Evolutionary conservation across 257 asterid species (phyloP).

Genomic region (Scutellaria barbata): DNA sequence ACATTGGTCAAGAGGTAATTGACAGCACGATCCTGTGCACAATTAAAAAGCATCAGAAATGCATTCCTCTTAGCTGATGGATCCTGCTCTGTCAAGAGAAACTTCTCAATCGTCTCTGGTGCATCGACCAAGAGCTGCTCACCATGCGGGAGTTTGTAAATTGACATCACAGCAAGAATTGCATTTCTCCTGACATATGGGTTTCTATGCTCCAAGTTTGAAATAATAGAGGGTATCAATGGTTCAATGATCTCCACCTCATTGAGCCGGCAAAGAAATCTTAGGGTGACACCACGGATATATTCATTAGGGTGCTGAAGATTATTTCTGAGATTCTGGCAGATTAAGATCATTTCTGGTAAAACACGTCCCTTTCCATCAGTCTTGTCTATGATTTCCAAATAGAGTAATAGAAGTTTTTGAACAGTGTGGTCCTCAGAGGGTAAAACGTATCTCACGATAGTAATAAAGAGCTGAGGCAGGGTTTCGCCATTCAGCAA

Average conservation of each 20-base stretch:
- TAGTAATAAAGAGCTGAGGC: constrained; percentile 84
- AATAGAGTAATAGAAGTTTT: constrained; percentile 70
- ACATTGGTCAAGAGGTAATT: constrained; percentile 76
- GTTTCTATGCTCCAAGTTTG: constrained; percentile 87
- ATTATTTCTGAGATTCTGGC: constrained; percentile 87
- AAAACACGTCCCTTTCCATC: constrained; percentile 78
- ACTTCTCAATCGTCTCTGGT: constrained; percentile 90
- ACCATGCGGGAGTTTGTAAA: constrained; percentile 89
- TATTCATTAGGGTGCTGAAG: constrained; percentile 94
- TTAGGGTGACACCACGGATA: constrained; percentile 84
- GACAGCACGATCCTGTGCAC: constrained; percentile 87
- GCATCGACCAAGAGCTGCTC: constrained; percentile 93
- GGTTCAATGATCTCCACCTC: constrained; percentile 92
- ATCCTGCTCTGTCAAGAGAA: constrained; percentile 86
- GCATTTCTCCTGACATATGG: constrained; percentile 86
- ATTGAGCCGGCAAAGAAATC: constrained; percentile 90
- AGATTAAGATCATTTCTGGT: constrained; percentile 93
- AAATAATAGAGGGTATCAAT: constrained; percentile 76
- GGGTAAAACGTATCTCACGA: constrained; percentile 86
- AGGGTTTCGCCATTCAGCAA: constrained; percentile 87
- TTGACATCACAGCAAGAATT: constrained; percentile 83
- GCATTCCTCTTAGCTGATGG: constrained; percentile 90
- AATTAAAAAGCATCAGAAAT: constrained; percentile 89
- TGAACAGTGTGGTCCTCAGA: constrained; percentile 90
- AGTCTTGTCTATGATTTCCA: constrained; percentile 88